These are phyloP conservation scores for Zygoascus tannicola DNA, from an alignment of 805 yeast species.

Conservation along the genomic window DNA sequence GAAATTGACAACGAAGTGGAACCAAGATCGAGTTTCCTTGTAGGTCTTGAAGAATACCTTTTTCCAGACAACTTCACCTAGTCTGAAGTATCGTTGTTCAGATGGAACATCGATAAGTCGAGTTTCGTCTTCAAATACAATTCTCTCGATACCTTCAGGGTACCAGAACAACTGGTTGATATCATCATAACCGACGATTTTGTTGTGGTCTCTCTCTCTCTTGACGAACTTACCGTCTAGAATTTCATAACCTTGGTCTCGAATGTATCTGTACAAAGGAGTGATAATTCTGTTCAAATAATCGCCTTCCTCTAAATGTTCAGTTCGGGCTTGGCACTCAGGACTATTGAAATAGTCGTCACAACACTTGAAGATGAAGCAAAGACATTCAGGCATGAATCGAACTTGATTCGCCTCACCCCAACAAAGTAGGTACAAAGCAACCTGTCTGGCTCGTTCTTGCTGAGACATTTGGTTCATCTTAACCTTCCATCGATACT, in stretches of 20 bases:
- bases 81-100: conserved; percentile 77
- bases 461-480: conserved; percentile 46
- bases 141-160: conserved; percentile 95
- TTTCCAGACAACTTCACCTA: conserved; percentile 90
- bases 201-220: conserved; percentile 60
- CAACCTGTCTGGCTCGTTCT: conserved; percentile 58
- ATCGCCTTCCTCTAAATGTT: conserved; percentile 49
- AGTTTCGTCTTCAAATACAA: conserved; percentile 83
- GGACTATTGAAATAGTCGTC: conserved; percentile 82
- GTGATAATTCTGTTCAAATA: conserved; percentile 86
- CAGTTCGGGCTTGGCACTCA: conserved; percentile 67
- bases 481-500: conserved; percentile 64
- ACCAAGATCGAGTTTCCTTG: conserved; percentile 95
- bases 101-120: conserved; percentile 83
- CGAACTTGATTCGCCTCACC: conserved; percentile 83
- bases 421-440: conserved; percentile 57
- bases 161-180: conserved; percentile 99
- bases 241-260: conserved; percentile 57
- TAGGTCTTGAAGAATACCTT: conserved; percentile 92
- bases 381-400: conserved; percentile 80
- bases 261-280: conserved; percentile 65
- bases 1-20: conserved; percentile 88
- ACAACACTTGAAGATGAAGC: conserved; percentile 94
- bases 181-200: conserved; percentile 80
- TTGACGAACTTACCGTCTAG: conserved; percentile 47